These are phyloP conservation scores for Coprinopsis marcescibilis DNA, from an alignment of 768 basidiomycete genomes.

Conservation along the genomic window DNA sequence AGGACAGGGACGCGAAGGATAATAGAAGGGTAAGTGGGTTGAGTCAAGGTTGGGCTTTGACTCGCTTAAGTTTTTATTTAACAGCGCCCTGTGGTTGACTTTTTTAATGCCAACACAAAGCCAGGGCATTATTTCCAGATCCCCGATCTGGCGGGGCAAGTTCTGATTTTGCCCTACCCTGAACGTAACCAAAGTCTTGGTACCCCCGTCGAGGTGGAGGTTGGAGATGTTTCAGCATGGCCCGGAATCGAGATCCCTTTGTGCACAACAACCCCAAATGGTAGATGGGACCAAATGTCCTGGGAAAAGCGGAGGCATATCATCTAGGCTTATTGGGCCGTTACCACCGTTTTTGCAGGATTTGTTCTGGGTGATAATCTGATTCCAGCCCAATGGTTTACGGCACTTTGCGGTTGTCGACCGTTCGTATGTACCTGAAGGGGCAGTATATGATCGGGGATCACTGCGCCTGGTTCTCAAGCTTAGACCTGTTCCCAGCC, in stretches of 20 bases:
- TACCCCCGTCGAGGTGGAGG: conserved; percentile 10
- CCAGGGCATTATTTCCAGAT: conserved; percentile 37
- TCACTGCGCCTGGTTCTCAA: conserved; percentile 38
- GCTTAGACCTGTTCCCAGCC: conserved; percentile 16
- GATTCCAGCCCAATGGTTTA: conserved; percentile 6
- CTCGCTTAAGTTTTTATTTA: conserved; percentile 35
- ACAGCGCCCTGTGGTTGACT: conserved; percentile 28
- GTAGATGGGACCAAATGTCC: conserved; percentile 9
- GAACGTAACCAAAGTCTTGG: conserved; percentile 17
- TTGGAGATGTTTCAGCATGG: conserved; percentile 13
- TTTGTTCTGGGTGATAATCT: conserved; percentile 9
- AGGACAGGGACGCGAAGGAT: conserved; percentile 33
- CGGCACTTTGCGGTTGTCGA: conserved; percentile 32
- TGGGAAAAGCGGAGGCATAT: conserved; percentile 11
- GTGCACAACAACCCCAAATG: conserved; percentile 18
- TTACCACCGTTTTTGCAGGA: conserved; percentile 5
- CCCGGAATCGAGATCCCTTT: conserved; percentile 15
- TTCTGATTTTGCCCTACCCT: conserved; percentile 35
- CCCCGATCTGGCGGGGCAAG: conserved; percentile 33
- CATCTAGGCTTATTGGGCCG: conserved; percentile 21
- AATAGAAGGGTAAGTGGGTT: conserved; percentile 53
- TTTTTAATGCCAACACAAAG: conserved; percentile 29
- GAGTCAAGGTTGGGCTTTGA: conserved; percentile 32
- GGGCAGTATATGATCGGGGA: conserved; percentile 48
- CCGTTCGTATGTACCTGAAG: conserved; percentile 30